phyloP scores from a whole-genome alignment of 2,329 filamentous ascomycete species.

The Neonectria ditissima region DNA sequence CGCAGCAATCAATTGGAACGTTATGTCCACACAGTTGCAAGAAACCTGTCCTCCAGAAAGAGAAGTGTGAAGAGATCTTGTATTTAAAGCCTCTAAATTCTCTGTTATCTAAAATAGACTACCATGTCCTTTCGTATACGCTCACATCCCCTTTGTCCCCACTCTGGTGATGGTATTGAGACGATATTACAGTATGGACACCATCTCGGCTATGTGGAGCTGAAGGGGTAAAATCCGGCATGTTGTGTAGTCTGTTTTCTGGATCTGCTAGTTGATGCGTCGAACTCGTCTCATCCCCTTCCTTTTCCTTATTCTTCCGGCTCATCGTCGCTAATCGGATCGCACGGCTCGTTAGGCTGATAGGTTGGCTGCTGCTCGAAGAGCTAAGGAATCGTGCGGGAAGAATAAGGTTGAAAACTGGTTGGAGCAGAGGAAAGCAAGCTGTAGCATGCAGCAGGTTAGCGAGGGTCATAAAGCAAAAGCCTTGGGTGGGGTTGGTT shows the following conservation, averaged over 20 bases:
- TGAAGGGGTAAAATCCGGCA: slow-evolving; percentile 29
- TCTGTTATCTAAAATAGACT: background rate
- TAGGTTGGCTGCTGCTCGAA: slow-evolving; percentile 36
- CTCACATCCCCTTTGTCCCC: slow-evolving; percentile 26
- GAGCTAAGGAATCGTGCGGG: slow-evolving; percentile 40
- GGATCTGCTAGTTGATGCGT: slow-evolving; percentile 38
- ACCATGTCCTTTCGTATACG: slow-evolving; percentile 37
- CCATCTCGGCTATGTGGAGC: slow-evolving; percentile 14
- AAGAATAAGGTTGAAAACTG: slow-evolving; percentile 38
- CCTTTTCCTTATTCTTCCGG: slow-evolving; percentile 37
- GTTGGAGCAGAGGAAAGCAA: slow-evolving; percentile 41
- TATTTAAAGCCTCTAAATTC: no score
- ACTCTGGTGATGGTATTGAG: slow-evolving; percentile 6
- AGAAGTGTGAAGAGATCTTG: no score
- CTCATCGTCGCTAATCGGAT: slow-evolving; percentile 36
- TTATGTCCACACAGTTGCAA: no score
- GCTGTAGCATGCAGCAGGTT: slow-evolving; percentile 7
- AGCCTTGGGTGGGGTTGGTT: background rate
- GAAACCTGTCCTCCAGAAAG: no score
- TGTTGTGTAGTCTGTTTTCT: slow-evolving; percentile 21
- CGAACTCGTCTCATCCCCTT: slow-evolving; percentile 39
- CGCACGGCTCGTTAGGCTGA: slow-evolving; percentile 32
- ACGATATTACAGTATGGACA: slow-evolving; percentile 32
- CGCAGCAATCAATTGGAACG: no score
- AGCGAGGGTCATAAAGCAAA: background rate